A percentile compares a stretch with the other conserved stretches of the same genome.
Conservation (phyloP, 768 basidiomycete genomes). For the Kwoniella newhampshirensis region DNA sequence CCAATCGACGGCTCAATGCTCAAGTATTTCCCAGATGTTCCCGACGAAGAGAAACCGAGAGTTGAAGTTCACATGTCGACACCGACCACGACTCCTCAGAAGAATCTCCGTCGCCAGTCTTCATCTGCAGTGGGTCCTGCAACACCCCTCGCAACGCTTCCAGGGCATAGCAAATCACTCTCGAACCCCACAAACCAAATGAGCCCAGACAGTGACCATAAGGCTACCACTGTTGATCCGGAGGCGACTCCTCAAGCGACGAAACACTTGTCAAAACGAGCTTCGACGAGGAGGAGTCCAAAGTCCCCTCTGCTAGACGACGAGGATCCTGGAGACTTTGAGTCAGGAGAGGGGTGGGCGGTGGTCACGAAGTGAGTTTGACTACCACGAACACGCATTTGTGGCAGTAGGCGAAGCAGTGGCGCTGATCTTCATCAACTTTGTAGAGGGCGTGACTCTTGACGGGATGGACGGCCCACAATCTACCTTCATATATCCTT, state of each 20-base stretch:
- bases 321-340: constrained; percentile 47
- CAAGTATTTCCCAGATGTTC: constrained; percentile 43
- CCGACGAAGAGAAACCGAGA: constrained; percentile 42
- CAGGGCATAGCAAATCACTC: constrained; percentile 18
- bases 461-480: constrained; percentile 1
- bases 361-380: constrained; percentile 46
- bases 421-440: background rate
- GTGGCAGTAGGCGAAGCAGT: background rate
- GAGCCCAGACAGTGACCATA: constrained; percentile 5
- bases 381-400: background rate
- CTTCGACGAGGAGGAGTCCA: constrained; percentile 28
- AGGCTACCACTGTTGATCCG: constrained; percentile 4
- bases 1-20: constrained; percentile 37
- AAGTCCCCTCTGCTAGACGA: constrained; percentile 45
- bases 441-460: constrained; percentile 20
- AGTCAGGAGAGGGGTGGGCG: constrained; percentile 47
- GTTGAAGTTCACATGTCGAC: constrained; percentile 43
- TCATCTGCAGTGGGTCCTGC: constrained; percentile 4
- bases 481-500: too few species aligned
- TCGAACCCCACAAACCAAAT: constrained; percentile 2
- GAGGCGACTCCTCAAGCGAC: constrained; percentile 14
- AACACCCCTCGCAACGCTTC: constrained; percentile 22
- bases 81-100: constrained; percentile 24
- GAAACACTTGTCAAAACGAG: constrained; percentile 14
- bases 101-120: constrained; percentile 1